phyloP scores from a whole-genome alignment of 805 yeast genomes.

The Ogataea nakhonphanomensis region DNA sequence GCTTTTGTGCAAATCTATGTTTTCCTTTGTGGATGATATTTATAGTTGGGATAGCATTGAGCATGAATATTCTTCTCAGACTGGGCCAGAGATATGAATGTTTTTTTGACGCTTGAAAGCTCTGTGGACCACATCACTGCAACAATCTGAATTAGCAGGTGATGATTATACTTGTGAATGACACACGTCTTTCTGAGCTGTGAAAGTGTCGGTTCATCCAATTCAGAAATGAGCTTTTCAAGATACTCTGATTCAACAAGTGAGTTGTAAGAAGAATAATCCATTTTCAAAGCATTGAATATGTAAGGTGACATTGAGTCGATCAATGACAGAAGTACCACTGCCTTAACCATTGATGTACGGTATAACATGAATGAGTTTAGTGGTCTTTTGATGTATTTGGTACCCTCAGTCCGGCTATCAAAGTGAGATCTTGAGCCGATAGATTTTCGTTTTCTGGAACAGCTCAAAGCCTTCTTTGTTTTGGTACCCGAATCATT shows the following conservation, averaged over 20 bases:
- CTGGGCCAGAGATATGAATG: constrained; percentile 36
- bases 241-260: constrained; percentile 16
- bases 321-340: constrained; percentile 28
- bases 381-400: constrained; percentile 42
- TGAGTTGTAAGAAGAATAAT: constrained; percentile 18
- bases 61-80: constrained; percentile 41
- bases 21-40: constrained; percentile 39
- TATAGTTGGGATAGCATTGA: constrained; percentile 41
- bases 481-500: constrained; percentile 16
- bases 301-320: constrained; percentile 23
- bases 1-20: background rate
- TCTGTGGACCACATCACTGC: constrained; percentile 47
- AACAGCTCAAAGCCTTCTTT: constrained; percentile 1
- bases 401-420: background rate
- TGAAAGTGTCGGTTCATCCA: constrained; percentile 6
- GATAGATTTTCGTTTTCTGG: constrained; percentile 7
- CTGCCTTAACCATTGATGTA: constrained; percentile 40
- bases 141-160: constrained; percentile 38
- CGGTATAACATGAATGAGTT: constrained; percentile 48
- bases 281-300: constrained; percentile 16
- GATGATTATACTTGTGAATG: constrained; percentile 38
- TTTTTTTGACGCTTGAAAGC: constrained; percentile 32
- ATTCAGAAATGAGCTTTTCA: constrained; percentile 7
- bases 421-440: constrained; percentile 2
- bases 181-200: constrained; percentile 14